Evolutionary conservation across 176 grass and related monocot genomes (phyloP).

Genomic region (Carex parvula): DNA sequence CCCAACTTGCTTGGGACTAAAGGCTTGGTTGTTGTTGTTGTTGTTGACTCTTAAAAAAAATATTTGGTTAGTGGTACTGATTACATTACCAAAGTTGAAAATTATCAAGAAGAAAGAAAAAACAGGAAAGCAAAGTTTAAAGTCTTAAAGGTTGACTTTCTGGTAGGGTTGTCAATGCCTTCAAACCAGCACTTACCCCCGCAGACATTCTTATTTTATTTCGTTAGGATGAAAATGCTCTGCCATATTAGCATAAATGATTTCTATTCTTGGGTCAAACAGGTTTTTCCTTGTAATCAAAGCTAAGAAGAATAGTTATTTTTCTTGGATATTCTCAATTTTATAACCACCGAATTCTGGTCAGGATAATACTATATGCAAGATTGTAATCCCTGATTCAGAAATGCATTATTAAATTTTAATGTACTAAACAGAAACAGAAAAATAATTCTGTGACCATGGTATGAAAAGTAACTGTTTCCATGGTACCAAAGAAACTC

Average conservation of each 20-base stretch:
- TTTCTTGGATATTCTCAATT: background rate
- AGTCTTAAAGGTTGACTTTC: background rate
- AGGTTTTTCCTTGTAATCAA: background rate
- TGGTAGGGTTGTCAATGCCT: background rate
- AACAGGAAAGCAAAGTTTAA: background rate
- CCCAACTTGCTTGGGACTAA: too few relatives aligned
- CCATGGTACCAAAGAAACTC: background rate
- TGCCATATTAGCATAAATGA: background rate
- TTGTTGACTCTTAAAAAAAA: background rate
- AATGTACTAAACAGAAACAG: constrained; percentile 14
- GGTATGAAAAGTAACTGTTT: background rate
- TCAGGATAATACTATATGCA: background rate
- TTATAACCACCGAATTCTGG: background rate
- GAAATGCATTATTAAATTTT: background rate
- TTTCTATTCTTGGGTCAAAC: background rate
- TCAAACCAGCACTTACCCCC: background rate
- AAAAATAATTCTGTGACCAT: constrained; percentile 21
- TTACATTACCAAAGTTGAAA: background rate
- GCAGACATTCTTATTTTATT: background rate
- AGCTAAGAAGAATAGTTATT: background rate
- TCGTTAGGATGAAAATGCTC: background rate
- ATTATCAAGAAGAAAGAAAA: background rate
- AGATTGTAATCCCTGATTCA: background rate
- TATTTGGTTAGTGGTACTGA: background rate
- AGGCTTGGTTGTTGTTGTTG: too few relatives aligned